Conservation (phyloP, 805 yeast species). For the Pichia manshurica region DNA sequence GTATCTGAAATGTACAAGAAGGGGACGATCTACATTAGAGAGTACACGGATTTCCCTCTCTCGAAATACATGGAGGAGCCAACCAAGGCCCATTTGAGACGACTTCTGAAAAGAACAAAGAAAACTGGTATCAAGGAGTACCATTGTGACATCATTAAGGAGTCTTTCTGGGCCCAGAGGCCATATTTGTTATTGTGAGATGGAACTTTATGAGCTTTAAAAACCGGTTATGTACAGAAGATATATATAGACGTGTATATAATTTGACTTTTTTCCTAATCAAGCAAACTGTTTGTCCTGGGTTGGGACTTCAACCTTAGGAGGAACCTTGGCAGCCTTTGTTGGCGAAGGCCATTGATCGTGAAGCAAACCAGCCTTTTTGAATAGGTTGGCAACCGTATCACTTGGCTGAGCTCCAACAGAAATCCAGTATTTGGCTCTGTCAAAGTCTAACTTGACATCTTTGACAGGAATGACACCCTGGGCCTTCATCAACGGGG, state of each 20-base stretch:
- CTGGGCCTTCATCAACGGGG: constrained; percentile 51
- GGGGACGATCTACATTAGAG: constrained; percentile 64
- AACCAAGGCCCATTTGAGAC: constrained; percentile 43
- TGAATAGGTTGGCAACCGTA: constrained; percentile 68
- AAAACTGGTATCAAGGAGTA: constrained; percentile 40
- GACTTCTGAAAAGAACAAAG: constrained; percentile 42
- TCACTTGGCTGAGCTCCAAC: constrained; percentile 95
- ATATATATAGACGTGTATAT: constrained; percentile 4
- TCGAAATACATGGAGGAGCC: constrained; percentile 12
- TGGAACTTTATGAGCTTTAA: constrained; percentile 2
- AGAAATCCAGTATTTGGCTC: constrained; percentile 94
- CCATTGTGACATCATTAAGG: constrained; percentile 61
- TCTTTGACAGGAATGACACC: constrained; percentile 67
- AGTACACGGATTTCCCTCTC: constrained; percentile 22
- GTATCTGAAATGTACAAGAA: constrained; percentile 85
- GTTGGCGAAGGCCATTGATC: constrained; percentile 53
- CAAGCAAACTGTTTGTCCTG: constrained; percentile 24
- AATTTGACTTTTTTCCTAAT: neutral
- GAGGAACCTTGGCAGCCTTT: constrained; percentile 19
- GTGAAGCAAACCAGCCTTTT: constrained; percentile 67
- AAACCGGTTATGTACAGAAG: neutral
- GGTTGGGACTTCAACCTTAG: constrained; percentile 19
- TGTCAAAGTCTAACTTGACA: constrained; percentile 74
- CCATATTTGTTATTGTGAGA: constrained; percentile 30
- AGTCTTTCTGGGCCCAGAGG: constrained; percentile 53